A percentile compares a stretch with the other conserved stretches of the same genome.
phyloP scores from a whole-genome alignment of 352 stramenopile species.

The Thalassiosira hispida region DNA sequence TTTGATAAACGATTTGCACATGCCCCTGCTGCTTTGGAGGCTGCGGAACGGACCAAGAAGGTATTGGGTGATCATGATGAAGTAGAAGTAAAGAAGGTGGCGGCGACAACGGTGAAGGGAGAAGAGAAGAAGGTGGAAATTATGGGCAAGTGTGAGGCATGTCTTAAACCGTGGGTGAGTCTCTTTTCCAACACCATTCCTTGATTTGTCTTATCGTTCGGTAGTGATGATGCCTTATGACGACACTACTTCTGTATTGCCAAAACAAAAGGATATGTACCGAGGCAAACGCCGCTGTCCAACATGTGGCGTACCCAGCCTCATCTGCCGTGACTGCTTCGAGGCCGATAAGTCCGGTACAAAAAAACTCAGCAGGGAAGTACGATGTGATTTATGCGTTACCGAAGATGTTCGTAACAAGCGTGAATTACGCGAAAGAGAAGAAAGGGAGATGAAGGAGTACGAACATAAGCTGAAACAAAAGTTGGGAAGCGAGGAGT shows the following conservation, averaged over 20 bases:
- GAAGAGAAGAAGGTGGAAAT: slow-evolving; percentile 26
- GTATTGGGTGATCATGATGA: slow-evolving; percentile 1
- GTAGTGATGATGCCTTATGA: too few species aligned
- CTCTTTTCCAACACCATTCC: background rate
- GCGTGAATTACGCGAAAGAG: slow-evolving; percentile 61
- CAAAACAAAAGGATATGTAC: slow-evolving; percentile 86
- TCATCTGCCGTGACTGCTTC: slow-evolving; percentile 85
- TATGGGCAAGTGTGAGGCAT: slow-evolving; percentile 82
- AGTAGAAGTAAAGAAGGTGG: background rate
- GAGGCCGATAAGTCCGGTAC: slow-evolving; percentile 64
- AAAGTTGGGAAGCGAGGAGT: slow-evolving; percentile 49
- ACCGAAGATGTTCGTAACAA: slow-evolving; percentile 77
- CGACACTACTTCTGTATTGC: too few species aligned
- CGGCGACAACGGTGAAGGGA: slow-evolving; percentile 12
- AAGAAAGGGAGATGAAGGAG: slow-evolving; percentile 69
- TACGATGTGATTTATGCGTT: slow-evolving; percentile 84
- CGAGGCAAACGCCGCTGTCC: slow-evolving; percentile 83
- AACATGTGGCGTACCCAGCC: slow-evolving; percentile 84
- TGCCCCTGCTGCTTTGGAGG: slow-evolving; percentile 63
- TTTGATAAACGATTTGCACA: slow-evolving; percentile 85
- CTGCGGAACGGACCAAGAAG: slow-evolving; percentile 47
- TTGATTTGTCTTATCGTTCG: too few species aligned
- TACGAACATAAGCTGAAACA: slow-evolving; percentile 74
- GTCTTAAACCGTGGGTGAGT: slow-evolving; percentile 74
- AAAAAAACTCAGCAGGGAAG: slow-evolving; percentile 62